Evolutionary conservation across 345 rosid species (phyloP), one percentile per base, ranked within the genome.

Genomic region (Kandelia obovata): DNA sequence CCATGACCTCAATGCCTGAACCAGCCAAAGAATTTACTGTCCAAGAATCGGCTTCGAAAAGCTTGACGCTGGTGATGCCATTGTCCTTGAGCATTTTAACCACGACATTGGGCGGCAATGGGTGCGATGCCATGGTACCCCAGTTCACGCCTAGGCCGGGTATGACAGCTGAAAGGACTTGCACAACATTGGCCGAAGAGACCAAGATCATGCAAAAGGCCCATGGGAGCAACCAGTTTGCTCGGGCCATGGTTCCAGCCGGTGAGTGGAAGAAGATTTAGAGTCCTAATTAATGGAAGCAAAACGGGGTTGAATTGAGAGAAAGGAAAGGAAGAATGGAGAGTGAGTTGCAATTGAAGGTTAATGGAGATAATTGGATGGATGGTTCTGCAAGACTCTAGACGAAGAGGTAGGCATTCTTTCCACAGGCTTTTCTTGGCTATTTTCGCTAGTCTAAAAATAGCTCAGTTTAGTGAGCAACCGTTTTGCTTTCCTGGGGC

Each of bases 21-120:
- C 87, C 87, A 6, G 86, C 74, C 52, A 89, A 69, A 27, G 89
- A 80, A 23, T 66, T 66, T 20, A 93, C 80, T 0, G 87, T 72
- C 84, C 83, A 75, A 0, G 84, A 55, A 78, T 94, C 91, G 0
- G 91, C 78, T 21, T 94, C 98, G 66, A 94, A 94, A 70, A 94
- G 87, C 78, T 94, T 94, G 8, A 83, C 96, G 77, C 74, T 94
- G 5, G 34, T 26, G 26, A 91, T 75, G 58, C 83, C 87, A 58
- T 94, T 94, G 52, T 89, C 97, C 65, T 88, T 89, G 5, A 94
- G 79, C 91, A 94, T 79, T 4, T 68, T 43, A 47, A 85, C 97
- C 64, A 87, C 94, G 1, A 74, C 82, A 28, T 63, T 59, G 3
- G 95, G 88, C 21, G 77, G 59, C 76, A 94, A 27, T 0, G 87